These are phyloP conservation scores for Benincasa hispida DNA, from an alignment of 306 rosid genomes.

Conservation along the genomic window DNA sequence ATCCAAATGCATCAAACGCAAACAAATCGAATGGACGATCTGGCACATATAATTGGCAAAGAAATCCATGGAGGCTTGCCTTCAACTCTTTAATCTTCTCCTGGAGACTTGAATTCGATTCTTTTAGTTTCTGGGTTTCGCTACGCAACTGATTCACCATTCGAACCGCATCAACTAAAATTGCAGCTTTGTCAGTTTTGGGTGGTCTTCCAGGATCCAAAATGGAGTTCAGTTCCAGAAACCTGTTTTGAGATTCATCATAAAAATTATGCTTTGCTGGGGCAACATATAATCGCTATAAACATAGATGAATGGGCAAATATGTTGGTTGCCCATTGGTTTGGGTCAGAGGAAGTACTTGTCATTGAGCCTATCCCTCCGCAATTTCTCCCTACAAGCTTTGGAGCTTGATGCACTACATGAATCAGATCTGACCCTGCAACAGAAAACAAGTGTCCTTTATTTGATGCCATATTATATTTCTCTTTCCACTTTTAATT, in stretches of 20 bases:
- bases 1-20: background rate
- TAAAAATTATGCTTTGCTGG: background rate
- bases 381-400: conserved; percentile 90
- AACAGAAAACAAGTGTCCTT: background rate
- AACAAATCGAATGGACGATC: background rate
- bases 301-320: background rate
- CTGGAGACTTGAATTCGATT: conserved; percentile 61
- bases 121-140: conserved; percentile 78
- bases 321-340: background rate
- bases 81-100: conserved; percentile 91
- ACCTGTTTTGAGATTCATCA: conserved; percentile 33
- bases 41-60: background rate
- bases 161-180: conserved; percentile 69
- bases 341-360: conserved; percentile 28
- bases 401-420: conserved; percentile 61
- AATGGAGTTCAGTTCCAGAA: conserved; percentile 76
- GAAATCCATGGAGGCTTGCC: conserved; percentile 22
- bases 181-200: conserved; percentile 88
- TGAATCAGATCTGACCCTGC: conserved; percentile 67
- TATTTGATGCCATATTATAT: background rate
- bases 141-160: conserved; percentile 75
- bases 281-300: background rate
- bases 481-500: background rate
- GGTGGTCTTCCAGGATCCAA: conserved; percentile 93
- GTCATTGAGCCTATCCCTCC: conserved; percentile 93